Base-by-base conservation (phyloP, 164 flowering plant species). In the Liquidambar formosana region DNA sequence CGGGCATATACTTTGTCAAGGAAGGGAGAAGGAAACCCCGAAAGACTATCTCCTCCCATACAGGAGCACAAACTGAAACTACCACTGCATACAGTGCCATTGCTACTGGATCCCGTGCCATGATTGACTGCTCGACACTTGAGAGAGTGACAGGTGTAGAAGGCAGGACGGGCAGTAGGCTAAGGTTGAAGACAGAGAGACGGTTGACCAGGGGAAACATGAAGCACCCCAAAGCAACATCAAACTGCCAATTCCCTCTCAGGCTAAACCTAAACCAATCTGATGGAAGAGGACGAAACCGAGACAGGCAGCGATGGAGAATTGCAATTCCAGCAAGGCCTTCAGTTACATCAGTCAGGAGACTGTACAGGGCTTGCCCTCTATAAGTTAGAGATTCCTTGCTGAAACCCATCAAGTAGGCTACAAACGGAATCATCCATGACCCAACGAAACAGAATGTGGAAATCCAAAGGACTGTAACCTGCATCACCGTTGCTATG, bases 381-480 rank as follows among this genome's bases (percentile, higher is more conserved):
- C 99, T 80, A 56, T 86, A 86, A 6, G 99, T 89, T 38, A 93
- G 68, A 41, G 96, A 81, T 28, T 86, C 97, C 74, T 86, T 89
- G 76, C 78, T 89, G 80, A 90, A 89, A 25, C 99, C 98, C 22
- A 86, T 77, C 18, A 86, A 70, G 63, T 96, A 93, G 54, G 93
- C 96, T 52, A 82, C 79, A 75, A 91, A 93, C 26, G 98, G 99
- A 69, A 93, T 82, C 80, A 93, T 77, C 97, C 97, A 96, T 18
- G 99, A 89, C 19, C 98, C 99, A 60, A 96, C 89, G 22, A 95
- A 86, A 95, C 99, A 95, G 74, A 95, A 95, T 27, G 99, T 83
- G 64, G 89, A 88, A 71, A 90, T 84, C 98, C 99, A 91, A 23
- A 96, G 88, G 53, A 96, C 84, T 88, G 87, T 93, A 43, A 96